Percentiles rank a stretch among this genome's conserved stretches.
phyloP scores from a whole-genome alignment of 2,329 filamentous ascomycete species.

The Thielaviopsis euricoi region DNA sequence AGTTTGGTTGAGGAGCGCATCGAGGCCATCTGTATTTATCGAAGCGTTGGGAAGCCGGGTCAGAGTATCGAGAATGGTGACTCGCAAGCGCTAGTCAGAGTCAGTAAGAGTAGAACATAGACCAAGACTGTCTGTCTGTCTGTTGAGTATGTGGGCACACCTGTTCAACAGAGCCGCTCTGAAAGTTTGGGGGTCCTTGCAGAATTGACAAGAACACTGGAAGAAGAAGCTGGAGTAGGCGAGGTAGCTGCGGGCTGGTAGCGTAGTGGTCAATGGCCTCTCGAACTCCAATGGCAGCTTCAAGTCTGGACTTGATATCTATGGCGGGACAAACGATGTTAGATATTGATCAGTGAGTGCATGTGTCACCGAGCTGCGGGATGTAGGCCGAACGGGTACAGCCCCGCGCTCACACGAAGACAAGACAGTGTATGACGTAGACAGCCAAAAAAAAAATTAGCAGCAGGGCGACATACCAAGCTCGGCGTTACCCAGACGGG shows the following conservation, averaged over 20 bases:
- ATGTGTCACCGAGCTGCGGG: neutral
- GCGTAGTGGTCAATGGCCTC: slow-evolving; percentile 86
- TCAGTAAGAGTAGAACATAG: slow-evolving; percentile 12
- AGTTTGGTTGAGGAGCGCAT: slow-evolving; percentile 74
- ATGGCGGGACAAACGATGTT: neutral
- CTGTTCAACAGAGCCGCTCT: slow-evolving; percentile 80
- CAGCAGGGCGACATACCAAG: slow-evolving; percentile 27
- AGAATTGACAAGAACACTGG: slow-evolving; percentile 79
- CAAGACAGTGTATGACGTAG: neutral
- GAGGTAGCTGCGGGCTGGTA: slow-evolving; percentile 55
- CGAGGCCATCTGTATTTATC: slow-evolving; percentile 63
- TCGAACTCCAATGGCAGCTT: slow-evolving; percentile 70
- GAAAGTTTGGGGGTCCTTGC: slow-evolving; percentile 73
- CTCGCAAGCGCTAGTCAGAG: slow-evolving; percentile 57
- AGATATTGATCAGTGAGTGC: neutral
- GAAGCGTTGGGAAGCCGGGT: slow-evolving; percentile 62
- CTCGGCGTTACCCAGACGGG: slow-evolving; percentile 39
- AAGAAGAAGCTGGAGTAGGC: slow-evolving; percentile 75
- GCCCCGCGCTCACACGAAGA: neutral
- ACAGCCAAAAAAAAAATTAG: slow-evolving; percentile 7
- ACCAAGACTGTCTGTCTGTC: neutral
- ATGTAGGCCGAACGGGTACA: neutral
- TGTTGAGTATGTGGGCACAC: slow-evolving; percentile 30
- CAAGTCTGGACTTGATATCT: slow-evolving; percentile 51
- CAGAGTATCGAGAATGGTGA: slow-evolving; percentile 85